These are phyloP conservation scores for Daldinia caldariorum DNA, from an alignment of 495 filamentous ascomycete genomes.

Conservation along the genomic window DNA sequence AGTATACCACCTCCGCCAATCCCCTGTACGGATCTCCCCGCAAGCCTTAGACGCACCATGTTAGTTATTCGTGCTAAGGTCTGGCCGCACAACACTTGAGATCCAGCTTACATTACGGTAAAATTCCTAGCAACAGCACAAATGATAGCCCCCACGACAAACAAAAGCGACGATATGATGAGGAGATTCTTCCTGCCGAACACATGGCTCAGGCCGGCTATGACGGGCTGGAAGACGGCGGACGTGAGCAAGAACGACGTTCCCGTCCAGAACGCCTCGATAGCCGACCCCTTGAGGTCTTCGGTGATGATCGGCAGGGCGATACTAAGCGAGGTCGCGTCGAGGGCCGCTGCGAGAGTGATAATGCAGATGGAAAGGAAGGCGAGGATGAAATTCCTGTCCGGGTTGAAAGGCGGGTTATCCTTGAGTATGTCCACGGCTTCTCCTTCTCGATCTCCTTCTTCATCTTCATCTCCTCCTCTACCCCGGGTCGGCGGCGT, in stretches of 20 bases:
- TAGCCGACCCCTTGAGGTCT: conserved; percentile 3
- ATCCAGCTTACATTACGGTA: conserved; percentile 5
- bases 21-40: conserved; percentile 12
- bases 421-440: background rate
- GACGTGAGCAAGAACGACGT: conserved; percentile 10
- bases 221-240: conserved; percentile 16
- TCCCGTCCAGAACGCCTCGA: conserved; percentile 15
- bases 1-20: conserved; percentile 18
- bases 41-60: background rate
- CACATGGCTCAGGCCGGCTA: conserved; percentile 10
- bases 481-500: background rate
- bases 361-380: conserved; percentile 14
- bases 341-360: conserved; percentile 10
- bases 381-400: conserved; percentile 5
- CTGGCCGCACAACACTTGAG: background rate
- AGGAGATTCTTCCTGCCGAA: conserved; percentile 9
- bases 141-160: conserved; percentile 8
- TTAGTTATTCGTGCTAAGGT: background rate
- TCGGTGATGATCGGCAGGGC: conserved; percentile 14
- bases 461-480: background rate
- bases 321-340: conserved; percentile 14
- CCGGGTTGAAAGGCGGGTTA: conserved; percentile 5
- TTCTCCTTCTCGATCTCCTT: no score
- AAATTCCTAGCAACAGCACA: conserved; percentile 12
- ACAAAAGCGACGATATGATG: conserved; percentile 7